Evolutionary conservation across 176 grass and related monocot species (phyloP).

Genomic region (Lolium multiflorum): DNA sequence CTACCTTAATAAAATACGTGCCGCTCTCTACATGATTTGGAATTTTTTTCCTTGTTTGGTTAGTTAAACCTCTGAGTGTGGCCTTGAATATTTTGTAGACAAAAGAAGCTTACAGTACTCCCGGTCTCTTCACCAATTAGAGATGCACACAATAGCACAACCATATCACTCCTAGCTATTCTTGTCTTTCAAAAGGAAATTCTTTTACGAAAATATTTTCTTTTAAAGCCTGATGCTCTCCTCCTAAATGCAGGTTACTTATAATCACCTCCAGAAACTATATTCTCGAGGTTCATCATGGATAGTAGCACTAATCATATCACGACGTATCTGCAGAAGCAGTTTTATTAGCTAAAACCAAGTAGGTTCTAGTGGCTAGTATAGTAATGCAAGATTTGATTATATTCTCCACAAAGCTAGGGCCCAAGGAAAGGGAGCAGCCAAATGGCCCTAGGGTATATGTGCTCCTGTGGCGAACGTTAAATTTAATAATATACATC

Average conservation of each 20-base stretch:
- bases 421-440: conserved; percentile 2
- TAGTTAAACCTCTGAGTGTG: neutral
- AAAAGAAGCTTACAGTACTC: neutral
- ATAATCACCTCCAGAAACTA: conserved; percentile 23
- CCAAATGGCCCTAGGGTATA: neutral
- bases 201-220: neutral
- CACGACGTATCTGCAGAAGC: neutral
- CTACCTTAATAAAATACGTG: neutral
- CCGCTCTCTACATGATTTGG: neutral
- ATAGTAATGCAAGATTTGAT: conserved; percentile 27
- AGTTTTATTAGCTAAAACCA: conserved; percentile 17
- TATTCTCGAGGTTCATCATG: conserved; percentile 10
- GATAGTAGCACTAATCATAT: conserved; percentile 10
- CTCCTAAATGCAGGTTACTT: neutral
- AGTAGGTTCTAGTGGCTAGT: conserved; percentile 16
- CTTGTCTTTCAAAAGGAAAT: conserved; percentile 1
- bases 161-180: neutral
- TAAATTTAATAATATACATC: neutral
- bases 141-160: neutral
- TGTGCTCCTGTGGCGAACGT: neutral
- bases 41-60: neutral
- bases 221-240: conserved; percentile 6
- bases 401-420: conserved; percentile 54
- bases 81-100: neutral
- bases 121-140: neutral